These are phyloP conservation scores for Elaeis guineensis DNA, from an alignment of 176 grass and related monocot species.

Conservation along the genomic window DNA sequence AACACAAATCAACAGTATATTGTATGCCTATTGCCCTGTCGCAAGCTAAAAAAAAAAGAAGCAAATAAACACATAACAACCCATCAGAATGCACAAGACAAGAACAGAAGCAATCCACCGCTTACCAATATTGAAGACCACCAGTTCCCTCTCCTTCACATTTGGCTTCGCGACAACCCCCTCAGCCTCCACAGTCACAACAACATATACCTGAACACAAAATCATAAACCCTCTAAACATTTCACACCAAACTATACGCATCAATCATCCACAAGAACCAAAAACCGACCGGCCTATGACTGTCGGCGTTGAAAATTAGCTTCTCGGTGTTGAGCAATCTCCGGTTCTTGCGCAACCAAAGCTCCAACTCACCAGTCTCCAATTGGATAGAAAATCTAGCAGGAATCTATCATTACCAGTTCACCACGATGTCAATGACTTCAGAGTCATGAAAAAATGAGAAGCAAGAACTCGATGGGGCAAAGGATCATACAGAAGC, in stretches of 20 bases:
- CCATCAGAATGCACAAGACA: background rate
- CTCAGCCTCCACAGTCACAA: constrained; percentile 56
- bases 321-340: constrained; percentile 87
- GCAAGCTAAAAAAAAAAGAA: too few species aligned
- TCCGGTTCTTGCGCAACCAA: constrained; percentile 52
- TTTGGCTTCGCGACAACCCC: constrained; percentile 57
- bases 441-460: too few species aligned
- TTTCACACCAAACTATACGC: background rate
- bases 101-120: background rate
- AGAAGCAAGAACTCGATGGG: background rate
- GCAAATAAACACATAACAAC: too few species aligned
- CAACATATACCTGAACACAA: constrained; percentile 53
- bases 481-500: constrained; percentile 57
- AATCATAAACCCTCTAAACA: background rate
- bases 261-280: background rate
- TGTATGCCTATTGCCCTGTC: too few species aligned
- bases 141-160: constrained; percentile 48
- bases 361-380: constrained; percentile 18
- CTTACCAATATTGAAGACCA: constrained; percentile 79
- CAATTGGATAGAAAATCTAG: constrained; percentile 55
- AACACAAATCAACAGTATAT: too few species aligned
- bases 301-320: constrained; percentile 67
- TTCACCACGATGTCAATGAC: background rate
- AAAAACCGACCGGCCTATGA: constrained; percentile 27
- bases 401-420: constrained; percentile 49